phyloP scores from a whole-genome alignment of 129 eudicot genomes.

The Lactuca saligna region DNA sequence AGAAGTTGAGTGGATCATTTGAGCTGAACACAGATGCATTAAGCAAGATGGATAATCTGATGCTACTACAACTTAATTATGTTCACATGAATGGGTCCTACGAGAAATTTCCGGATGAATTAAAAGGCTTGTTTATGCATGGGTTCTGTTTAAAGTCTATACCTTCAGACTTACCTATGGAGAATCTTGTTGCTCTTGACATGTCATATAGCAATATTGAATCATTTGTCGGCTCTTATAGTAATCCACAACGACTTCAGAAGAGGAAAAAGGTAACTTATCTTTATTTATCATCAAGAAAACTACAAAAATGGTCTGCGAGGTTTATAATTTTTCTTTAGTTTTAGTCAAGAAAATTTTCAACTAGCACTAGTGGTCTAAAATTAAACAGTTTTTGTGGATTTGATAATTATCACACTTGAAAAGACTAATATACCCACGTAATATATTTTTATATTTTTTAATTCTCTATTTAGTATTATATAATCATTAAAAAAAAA shows the following conservation, averaged over 20 bases:
- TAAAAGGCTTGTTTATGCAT: conserved; percentile 32
- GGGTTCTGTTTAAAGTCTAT: conserved; percentile 1
- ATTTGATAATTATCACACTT: no score
- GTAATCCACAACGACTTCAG: not conserved
- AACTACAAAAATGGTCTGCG: no score
- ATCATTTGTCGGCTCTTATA: conserved; percentile 1
- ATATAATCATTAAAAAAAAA: no score
- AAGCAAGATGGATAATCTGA: not conserved
- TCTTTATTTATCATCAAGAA: no score
- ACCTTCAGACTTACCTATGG: conserved; percentile 18
- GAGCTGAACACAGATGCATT: not conserved
- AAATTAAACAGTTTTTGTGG: no score
- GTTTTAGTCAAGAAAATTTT: no score
- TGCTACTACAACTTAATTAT: not conserved
- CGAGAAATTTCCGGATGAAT: conserved; percentile 1
- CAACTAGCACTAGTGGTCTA: no score
- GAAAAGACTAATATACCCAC: no score
- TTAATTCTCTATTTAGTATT: no score
- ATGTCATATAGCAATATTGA: conserved; percentile 1
- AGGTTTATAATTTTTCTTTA: no score
- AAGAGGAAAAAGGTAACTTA: conserved; percentile 18
- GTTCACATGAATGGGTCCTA: conserved; percentile 11
- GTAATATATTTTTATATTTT: no score
- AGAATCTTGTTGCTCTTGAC: conserved; percentile 3
- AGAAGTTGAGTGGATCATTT: not conserved